Conservation (phyloP, 2,329 filamentous ascomycete species). For the Dothistroma pini region DNA sequence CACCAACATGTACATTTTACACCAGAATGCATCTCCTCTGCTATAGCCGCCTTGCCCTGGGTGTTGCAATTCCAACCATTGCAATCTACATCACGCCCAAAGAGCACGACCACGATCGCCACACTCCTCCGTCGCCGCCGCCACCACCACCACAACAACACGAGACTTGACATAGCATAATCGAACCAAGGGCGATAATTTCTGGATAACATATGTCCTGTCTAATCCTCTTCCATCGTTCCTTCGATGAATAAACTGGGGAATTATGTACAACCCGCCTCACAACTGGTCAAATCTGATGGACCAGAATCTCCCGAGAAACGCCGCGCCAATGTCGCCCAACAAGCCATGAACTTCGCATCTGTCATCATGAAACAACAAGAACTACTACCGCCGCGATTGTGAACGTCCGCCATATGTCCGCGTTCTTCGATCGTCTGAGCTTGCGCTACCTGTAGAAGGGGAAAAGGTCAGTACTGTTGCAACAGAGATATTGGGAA, state of each 20-base stretch:
- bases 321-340: conserved; percentile 8
- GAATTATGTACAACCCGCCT: conserved; percentile 9
- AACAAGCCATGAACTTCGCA: conserved; percentile 3
- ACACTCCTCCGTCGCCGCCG: not conserved
- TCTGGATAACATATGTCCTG: not conserved
- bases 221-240: not conserved
- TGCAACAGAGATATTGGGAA: not conserved
- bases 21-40: conserved; percentile 19
- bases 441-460: conserved; percentile 24
- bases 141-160: not conserved
- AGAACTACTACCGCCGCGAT: conserved; percentile 12
- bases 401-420: conserved; percentile 17
- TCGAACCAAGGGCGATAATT: not conserved
- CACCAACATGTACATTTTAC: not conserved
- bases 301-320: not conserved
- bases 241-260: not conserved
- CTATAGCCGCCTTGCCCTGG: conserved; percentile 16
- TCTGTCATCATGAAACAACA: conserved; percentile 6
- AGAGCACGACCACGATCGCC: not conserved
- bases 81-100: conserved; percentile 19
- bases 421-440: conserved; percentile 23
- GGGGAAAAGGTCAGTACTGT: conserved; percentile 14
- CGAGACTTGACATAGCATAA: not conserved
- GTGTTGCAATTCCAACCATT: conserved; percentile 15
- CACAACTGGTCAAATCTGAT: not conserved